Evolutionary conservation across 495 filamentous ascomycete species (phyloP), one percentile per base, ranked within the genome.

Genomic region (Trichoderma orchidacearum): DNA sequence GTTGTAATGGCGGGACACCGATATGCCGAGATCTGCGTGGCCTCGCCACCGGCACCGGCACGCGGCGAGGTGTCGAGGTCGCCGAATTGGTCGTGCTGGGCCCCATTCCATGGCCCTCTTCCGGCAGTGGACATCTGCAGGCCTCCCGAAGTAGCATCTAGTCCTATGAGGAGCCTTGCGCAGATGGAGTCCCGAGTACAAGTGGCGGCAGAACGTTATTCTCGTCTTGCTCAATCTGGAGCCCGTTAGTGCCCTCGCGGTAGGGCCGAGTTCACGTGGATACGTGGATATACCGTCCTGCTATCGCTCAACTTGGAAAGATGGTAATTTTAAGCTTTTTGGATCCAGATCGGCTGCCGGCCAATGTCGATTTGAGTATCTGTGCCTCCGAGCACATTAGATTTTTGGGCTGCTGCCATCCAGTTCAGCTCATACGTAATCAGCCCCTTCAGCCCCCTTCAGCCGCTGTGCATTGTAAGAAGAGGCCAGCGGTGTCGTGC

Each of bases 351-450:
- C 41, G 41, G 41, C 41, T 48, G 41, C 41, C 41, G 41, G 18
- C 41, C 21, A 48, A 23, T 25, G 18, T 48, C 41, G 41, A 48
- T 48, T 48, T 27, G 41, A 18, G 18, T 48, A 3, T 48, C 41
- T 27, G 8, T 9, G 41, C 41, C 41, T 17, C 36, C 17, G 36
- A 41, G 9, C 41, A 48, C 4, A 27, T 25, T 25, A 25, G 8
- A 1, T 27, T 48, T 48, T 11, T 27, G 23, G 3, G 41, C 3
- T 13, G 23, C 8, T 23, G 1, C 41, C 18, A 11, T 13, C 15
- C 27, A n/a, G 18, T 48, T 48, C 41, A 48, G 41, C 41, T 48
- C 41, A 48, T 48, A 48, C 41, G 41, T 48, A 48, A 48, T 48
- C 21, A 48, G 41, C 18, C 41, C 2, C 3, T 48, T 48, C 41